These are phyloP conservation scores for Calonectria hawksworthii DNA, from an alignment of 2,329 filamentous ascomycete genomes.

Conservation along the genomic window DNA sequence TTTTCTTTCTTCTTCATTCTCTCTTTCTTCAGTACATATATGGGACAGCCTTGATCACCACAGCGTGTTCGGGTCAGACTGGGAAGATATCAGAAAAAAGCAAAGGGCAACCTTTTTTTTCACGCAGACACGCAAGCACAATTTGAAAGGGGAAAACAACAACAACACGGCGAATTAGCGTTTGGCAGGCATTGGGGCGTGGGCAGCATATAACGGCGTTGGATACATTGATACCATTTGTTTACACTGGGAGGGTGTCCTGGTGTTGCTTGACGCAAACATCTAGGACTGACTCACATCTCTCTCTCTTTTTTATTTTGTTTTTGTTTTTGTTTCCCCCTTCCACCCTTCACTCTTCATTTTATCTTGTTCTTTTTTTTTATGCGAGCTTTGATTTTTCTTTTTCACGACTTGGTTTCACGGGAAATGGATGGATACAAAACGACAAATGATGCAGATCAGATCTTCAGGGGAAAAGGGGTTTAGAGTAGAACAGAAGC, in stretches of 20 bases:
- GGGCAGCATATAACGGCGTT: conserved; percentile 46
- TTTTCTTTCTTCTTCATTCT: conserved; percentile 27
- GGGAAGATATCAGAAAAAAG: neutral
- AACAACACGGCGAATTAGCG: neutral
- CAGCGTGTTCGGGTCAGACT: conserved; percentile 10
- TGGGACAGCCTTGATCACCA: conserved; percentile 18
- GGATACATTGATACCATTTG: conserved; percentile 47
- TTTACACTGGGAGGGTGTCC: conserved; percentile 19
- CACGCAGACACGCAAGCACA: neutral
- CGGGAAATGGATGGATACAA: conserved; percentile 29
- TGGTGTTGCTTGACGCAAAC: conserved; percentile 17
- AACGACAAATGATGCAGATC: conserved; percentile 17
- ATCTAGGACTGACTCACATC: neutral
- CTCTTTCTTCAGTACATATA: conserved; percentile 37
- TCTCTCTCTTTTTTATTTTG: neutral
- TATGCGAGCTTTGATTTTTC: neutral
- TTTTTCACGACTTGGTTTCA: conserved; percentile 27
- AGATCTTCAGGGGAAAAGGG: neutral
- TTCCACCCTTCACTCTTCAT: conserved; percentile 8
- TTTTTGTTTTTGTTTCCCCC: conserved; percentile 25
- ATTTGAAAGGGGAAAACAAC: neutral
- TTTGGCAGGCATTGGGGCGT: conserved; percentile 29
- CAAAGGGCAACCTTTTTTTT: neutral
- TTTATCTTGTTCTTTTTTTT: conserved; percentile 31
- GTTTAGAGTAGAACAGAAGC: conserved; percentile 1